Evolutionary conservation across 257 asterid genomes (phyloP).

Genomic region (Salvia hispanica): DNA sequence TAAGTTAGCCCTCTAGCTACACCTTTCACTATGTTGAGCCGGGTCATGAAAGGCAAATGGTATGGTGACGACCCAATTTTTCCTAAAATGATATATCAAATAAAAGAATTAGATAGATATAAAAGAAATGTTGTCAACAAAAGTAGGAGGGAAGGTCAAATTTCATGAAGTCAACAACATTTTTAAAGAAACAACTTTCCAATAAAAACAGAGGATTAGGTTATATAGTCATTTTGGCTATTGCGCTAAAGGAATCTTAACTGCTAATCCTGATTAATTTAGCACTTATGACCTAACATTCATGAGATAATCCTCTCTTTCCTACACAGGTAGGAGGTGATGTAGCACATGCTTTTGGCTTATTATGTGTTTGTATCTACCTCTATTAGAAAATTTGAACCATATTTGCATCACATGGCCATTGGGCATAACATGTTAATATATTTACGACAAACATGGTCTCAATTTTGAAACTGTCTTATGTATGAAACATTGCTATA

Average conservation of each 20-base stretch:
- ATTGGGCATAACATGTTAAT: too few relatives aligned
- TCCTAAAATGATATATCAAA: conserved; percentile 45
- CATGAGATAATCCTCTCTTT: conserved; percentile 1
- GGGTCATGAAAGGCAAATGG: conserved; percentile 54
- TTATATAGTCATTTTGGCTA: not conserved
- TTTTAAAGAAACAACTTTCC: not conserved
- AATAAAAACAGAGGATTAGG: not conserved
- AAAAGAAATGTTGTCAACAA: not conserved
- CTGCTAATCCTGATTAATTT: conserved; percentile 7
- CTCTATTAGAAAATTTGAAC: conserved; percentile 26
- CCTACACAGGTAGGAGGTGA: conserved; percentile 22
- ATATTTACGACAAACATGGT: conserved; percentile 25
- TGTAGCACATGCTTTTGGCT: conserved; percentile 66
- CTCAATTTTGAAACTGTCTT: conserved; percentile 28
- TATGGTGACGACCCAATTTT: conserved; percentile 80
- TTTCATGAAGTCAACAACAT: not conserved
- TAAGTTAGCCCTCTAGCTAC: conserved; percentile 77
- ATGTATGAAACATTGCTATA: not conserved
- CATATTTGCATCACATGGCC: conserved; percentile 57
- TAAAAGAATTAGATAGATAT: not conserved
- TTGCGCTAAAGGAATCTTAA: not conserved
- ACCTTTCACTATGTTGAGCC: conserved; percentile 82
- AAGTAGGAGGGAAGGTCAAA: not conserved
- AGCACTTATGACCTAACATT: conserved; percentile 8
- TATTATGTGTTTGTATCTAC: conserved; percentile 45